Base-by-base conservation (phyloP, 495 filamentous ascomycete species). In the Neurospora pannonica region DNA sequence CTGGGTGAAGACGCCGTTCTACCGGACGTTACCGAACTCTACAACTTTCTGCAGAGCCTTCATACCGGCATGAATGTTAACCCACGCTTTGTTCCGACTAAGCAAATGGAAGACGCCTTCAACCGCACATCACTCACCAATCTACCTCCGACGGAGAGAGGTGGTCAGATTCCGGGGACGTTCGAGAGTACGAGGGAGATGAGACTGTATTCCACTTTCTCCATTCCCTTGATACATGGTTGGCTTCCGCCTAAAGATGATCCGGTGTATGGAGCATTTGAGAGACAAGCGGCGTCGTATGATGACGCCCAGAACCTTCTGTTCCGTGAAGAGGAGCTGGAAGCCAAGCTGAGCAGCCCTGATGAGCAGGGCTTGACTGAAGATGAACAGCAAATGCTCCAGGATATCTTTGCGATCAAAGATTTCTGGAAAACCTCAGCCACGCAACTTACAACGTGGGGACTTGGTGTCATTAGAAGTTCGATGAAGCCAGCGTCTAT, bases 31-130 rank as follows among this genome's bases (percentile, higher is more conserved):
- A 86, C 90, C 48, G 94, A 97, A 60, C 86, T 99, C 1, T 95
- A 97, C 79, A 84, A 87, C 21, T 98, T 99, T 79, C 86, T 99
- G 10, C 88, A 95, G 37, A 93, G 93, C 62, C 85, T 99, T 4
- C 94, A 98, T 79, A 98, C 95, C 1, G 96, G 96, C 43, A 97
- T 99, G 95, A 98, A 98, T 78, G 96, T 98, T 67, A 98, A 99
- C 78, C 96, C 96, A 43, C 91, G 92, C 21, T 93, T 97, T 73
- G 87, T 94, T n/a, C 83, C 84, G 5, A 77, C 80, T 37, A 43
- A 82, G 15, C 79, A 85, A 17, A 82, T 83, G 72, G 71, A 84
- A 21, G 76, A 82, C 24, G 84, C 81, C 17, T 81, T 89, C 71
- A 83, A 84, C 71, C 80, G 83, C 40, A 85, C 81, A 24, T 84